Evolutionary conservation across 2,329 filamentous ascomycete genomes (phyloP), one percentile per base, ranked within the genome.

Genomic region (Stemphylium lycopersici): DNA sequence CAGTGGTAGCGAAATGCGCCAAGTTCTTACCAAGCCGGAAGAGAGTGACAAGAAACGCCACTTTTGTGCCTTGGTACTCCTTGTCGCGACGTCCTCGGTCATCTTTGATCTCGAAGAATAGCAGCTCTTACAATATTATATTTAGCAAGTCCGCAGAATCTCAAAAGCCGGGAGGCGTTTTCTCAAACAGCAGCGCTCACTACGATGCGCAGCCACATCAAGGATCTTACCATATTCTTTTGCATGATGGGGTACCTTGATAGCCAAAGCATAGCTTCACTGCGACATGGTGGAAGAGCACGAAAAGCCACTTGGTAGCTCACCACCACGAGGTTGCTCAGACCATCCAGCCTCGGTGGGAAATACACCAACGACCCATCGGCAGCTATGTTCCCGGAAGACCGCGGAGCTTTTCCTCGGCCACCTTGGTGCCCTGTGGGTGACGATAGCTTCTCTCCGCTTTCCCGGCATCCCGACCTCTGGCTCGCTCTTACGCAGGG

Each of bases 21-120:
- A 64, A 66, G 61, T 54, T 50, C 33, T 34, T 63, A 62, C 63
- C 63, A 63, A 67, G 63, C 58, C 62, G 62, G 65, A 22, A 65
- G 44, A 43, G 56, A 52, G 12, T 12, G 39, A 48, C 53, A 66
- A 60, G 59, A 42, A 55, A 62, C 54, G 62, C 65, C 63, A 63
- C 59, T 40, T 45, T 54, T 43, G 51, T 39, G 41, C 52, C 56
- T 46, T 53, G 52, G 37, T 26, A 33, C 44, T 39, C 42, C 43
- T 65, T 62, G 38, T 62, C 50, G 47, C 54, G 34, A 64, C 57
- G 53, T 61, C 43, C 39, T 24, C 12, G 20, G 26, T 12, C 8
- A 34, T 29, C 36, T 33, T 41, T 38, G 22, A 13, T 48, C 31
- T 51, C 24, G 2, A 20, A 2, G n/a, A 12, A 3, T 3, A 3